Base-by-base conservation (phyloP, 352 stramenopile species). In the Globisporangium irregulare region DNA sequence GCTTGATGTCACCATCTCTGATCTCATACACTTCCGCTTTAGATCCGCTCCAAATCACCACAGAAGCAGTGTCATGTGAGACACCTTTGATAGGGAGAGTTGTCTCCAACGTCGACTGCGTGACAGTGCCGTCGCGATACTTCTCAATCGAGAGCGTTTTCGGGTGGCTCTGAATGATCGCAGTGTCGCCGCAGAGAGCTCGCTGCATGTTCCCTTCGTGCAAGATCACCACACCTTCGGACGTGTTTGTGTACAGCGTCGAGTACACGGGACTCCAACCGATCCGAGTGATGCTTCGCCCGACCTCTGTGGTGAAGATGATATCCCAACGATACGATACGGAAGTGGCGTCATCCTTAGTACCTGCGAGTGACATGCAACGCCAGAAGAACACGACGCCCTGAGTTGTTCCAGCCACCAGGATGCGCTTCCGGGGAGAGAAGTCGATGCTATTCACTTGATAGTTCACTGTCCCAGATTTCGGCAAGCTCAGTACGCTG, bases 341-440 rank as follows among this genome's bases (percentile, higher is more conserved):
- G 4, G 51, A 18, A 14, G 71, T n/a, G 8, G 59, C 54, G 3
- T 24, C 22, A 15, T 70, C 63, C 3, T 66, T 61, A 0, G 55
- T 62, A 41, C 79, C 71, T 22, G 80, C 56, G 53, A 87, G 67
- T 3, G 83, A 78, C 2, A 85, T 86, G 36, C 90, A 95, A 1
- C 90, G 82, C 94, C 92, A 98, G 68, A 98, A 95, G 51, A 93
- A 87, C 10, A 98, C 74, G 5, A 84, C 72, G 27, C 95, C 94
- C 64, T 97, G 76, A 0, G 73, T 60, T 7, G 95, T 98, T 2
- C 92, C 94, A 4, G 90, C 91, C 9, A 90, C 92, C 3, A 98
- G 75, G 46, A 96, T 82, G 43, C 95, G 87, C n/a, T 88, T 84
- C 12, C 86, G 73, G 22, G 92, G 85, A 8, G 93, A 96, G 62